Base-by-base conservation (phyloP, 2,329 filamentous ascomycete genomes). In the Clarireedia homoeocarpa region DNA sequence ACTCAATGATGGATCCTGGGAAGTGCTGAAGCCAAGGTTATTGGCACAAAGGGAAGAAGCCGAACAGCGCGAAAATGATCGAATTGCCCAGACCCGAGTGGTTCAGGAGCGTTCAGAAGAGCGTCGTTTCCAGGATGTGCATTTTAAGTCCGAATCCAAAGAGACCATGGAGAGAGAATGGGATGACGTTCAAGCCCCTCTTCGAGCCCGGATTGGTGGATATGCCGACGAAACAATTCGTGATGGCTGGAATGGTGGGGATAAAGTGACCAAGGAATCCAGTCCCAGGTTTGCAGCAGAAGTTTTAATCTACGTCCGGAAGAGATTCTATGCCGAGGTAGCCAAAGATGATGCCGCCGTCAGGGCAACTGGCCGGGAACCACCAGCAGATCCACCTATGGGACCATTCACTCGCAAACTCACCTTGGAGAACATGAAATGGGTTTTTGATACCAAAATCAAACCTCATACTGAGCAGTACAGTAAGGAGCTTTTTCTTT, bases 351-450 rank as follows among this genome's bases (percentile, higher is more conserved):
- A 77, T 52, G 73, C 73, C 40, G 72, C 74, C 14, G 70, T 75
- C 24, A 71, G 70, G 10, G 74, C 74, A 40, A 73, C 76, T 52
- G 76, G 80, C 36, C 72, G 70, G 60, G 61, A 73, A 55, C 74
- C 75, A 4, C 64, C 70, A 27, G 54, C 67, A 9, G 81, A 85
- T 59, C 75, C 77, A 6, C 72, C 74, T 2, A 72, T 78, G 59
- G 79, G 77, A 0, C 75, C 80, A 6, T 80, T 76, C 63, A 82
- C 77, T 26, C 77, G 81, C 67, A 84, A 78, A 66, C 74, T 92
- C 52, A 87, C 85, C 1, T 72, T 94, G 62, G 88, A 92, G 67
- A 90, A 91, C 66, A 91, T 94, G 88, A 91, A 88, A 70, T 92
- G 86, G 83, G 75, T 91, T 30, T 91, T 88, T 68, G 88, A 91